Conservation (phyloP, 768 basidiomycete species). For the Lactarius trivialis region DNA sequence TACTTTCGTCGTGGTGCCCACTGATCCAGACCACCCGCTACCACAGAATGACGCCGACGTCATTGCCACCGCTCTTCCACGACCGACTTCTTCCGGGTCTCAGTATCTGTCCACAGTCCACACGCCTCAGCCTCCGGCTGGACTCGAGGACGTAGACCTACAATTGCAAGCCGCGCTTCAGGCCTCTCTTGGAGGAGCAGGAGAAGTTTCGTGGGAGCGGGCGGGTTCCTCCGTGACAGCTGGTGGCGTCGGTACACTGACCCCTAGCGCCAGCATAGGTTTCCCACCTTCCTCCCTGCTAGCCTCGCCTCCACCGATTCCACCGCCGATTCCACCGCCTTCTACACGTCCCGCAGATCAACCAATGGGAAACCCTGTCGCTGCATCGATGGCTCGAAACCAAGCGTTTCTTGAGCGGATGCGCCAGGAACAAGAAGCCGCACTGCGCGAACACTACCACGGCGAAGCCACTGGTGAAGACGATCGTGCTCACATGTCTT, state of each 20-base stretch:
- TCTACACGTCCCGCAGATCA: slow-evolving; percentile 20
- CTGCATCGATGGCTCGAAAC: slow-evolving; percentile 24
- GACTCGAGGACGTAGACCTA: slow-evolving; percentile 76
- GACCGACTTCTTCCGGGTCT: slow-evolving; percentile 36
- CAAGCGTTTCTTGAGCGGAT: slow-evolving; percentile 23
- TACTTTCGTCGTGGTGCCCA: slow-evolving; percentile 67
- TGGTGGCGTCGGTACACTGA: background rate
- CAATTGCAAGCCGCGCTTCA: slow-evolving; percentile 85
- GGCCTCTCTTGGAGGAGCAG: slow-evolving; percentile 50
- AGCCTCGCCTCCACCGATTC: slow-evolving; percentile 29
- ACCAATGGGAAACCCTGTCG: slow-evolving; percentile 24
- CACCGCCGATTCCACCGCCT: slow-evolving; percentile 29
- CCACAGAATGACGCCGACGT: slow-evolving; percentile 67
- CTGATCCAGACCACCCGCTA: slow-evolving; percentile 51
- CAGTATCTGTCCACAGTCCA: slow-evolving; percentile 15
- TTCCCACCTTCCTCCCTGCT: slow-evolving; percentile 21
- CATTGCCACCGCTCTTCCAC: slow-evolving; percentile 56
- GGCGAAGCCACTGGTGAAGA: slow-evolving; percentile 31
- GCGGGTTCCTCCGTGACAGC: background rate
- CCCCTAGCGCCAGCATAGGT: background rate
- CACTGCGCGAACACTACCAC: slow-evolving; percentile 40
- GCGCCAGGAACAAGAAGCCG: slow-evolving; percentile 57
- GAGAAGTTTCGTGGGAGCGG: background rate
- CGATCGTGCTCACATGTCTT: background rate
- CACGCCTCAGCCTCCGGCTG: slow-evolving; percentile 20